phyloP scores from a whole-genome alignment of 2,329 filamentous ascomycete species.

The Grosmannia clavigera region DNA sequence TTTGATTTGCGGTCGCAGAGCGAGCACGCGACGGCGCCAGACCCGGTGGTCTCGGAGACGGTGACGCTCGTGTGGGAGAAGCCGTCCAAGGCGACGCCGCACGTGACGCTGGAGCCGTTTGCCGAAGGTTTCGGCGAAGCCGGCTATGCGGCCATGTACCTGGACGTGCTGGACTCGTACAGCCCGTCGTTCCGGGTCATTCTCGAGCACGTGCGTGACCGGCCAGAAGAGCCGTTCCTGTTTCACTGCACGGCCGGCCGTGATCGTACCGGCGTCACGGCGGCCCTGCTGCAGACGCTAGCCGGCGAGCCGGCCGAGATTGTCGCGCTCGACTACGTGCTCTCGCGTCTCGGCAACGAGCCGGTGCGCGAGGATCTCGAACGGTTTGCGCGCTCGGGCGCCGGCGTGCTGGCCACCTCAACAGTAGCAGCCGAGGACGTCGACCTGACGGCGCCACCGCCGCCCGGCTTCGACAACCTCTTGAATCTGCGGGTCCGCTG shows the following conservation, averaged over 20 bases:
- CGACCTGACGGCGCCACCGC: constrained; percentile 3
- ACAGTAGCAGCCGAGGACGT: neutral
- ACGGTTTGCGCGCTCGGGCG: constrained; percentile 25
- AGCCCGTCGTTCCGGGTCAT: constrained; percentile 28
- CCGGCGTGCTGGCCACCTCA: constrained; percentile 14
- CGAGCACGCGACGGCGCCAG: constrained; percentile 30
- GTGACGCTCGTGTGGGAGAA: constrained; percentile 29
- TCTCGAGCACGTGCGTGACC: constrained; percentile 35
- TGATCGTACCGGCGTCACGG: constrained; percentile 40
- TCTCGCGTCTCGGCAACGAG: constrained; percentile 41
- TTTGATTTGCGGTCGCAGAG: constrained; percentile 37
- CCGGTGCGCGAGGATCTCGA: constrained; percentile 35
- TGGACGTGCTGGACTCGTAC: constrained; percentile 32
- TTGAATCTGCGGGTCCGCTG: constrained; percentile 28
- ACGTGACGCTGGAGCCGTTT: constrained; percentile 28
- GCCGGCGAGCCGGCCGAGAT: constrained; percentile 31
- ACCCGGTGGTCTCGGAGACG: constrained; percentile 31
- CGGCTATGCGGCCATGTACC: constrained; percentile 34
- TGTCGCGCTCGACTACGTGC: constrained; percentile 36
- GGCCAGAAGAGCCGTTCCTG: constrained; percentile 30
- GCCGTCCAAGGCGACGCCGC: constrained; percentile 23
- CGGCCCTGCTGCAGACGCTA: constrained; percentile 36
- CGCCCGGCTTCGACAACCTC: constrained; percentile 37
- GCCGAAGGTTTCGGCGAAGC: constrained; percentile 29
- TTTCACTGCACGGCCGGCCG: constrained; percentile 45